Base-by-base conservation (phyloP, 257 asterid species). In the Solanum neorickii region DNA sequence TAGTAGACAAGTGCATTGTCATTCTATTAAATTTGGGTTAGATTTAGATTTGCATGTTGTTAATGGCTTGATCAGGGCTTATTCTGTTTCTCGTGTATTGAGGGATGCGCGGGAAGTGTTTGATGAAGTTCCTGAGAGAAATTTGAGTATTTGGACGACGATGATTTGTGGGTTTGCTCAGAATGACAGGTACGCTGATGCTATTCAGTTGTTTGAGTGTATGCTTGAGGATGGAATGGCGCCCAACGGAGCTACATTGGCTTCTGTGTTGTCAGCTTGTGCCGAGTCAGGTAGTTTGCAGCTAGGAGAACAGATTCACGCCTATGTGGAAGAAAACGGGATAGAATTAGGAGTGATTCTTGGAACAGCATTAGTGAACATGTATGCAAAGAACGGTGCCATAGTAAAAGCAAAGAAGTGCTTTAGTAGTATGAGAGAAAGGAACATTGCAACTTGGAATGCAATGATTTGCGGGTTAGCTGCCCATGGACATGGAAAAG, bases 391-490 rank as follows among this genome's bases (percentile, higher is more conserved):
- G 92, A 94, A 94, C 73, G 98, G 99, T 41, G 93, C 91, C 1
- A 88, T 96, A 74, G 80, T 39, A 18, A 90, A 92, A 85, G 98
- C 98, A 27, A 90, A 86, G 47, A 90, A 88, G 33, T 94, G 94
- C 46, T 96, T 96, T 77, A 75, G 89, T 77, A 70, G 86, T 85
- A 85, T 95, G 90, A 90, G 82, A 74, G 93, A 92, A 80, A 94
- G 89, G 90, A 96, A 93, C 27, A 83, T 88, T 9, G 98, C 98
- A 8, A 95, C 97, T 31, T 96, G 98, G 98, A 95, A 96, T 56
- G 95, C 98, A 5, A 90, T 96, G 93, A 93, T 96, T 3, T 92
- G 95, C 86, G 99, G 98, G 49, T 89, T 94, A 90, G 99, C 98
- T 16, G 87, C 88, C 6, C 98, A 96, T 35, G 99, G 99, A 23